Percentiles rank a stretch among this genome's conserved stretches.
Evolutionary conservation across 345 rosid genomes (phyloP).

Genomic region (Rhodamnia argentea): DNA sequence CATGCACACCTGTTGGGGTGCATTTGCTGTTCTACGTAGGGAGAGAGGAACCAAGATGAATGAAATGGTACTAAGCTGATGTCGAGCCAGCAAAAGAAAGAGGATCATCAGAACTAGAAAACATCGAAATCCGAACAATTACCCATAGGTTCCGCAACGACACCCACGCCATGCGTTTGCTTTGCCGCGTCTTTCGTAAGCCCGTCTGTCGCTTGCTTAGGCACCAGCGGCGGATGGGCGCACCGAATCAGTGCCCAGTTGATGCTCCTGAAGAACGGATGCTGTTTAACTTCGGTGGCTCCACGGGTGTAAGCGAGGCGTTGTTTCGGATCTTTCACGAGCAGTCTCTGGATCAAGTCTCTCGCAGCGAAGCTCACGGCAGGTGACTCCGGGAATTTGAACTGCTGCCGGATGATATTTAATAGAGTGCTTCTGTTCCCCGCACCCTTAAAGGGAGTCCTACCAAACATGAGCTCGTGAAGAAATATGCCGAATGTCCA

Average conservation of each 20-base stretch:
- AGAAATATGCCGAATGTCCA: slow-evolving; percentile 87
- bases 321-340: slow-evolving; percentile 77
- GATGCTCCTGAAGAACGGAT: slow-evolving; percentile 66
- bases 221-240: slow-evolving; percentile 65
- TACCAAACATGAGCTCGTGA: slow-evolving; percentile 73
- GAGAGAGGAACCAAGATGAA: neutral
- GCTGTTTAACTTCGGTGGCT: slow-evolving; percentile 76
- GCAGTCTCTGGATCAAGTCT: slow-evolving; percentile 68
- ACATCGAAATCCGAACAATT: slow-evolving; percentile 38
- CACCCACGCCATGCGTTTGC: slow-evolving; percentile 5
- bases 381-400: slow-evolving; percentile 66
- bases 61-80: neutral
- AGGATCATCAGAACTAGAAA: neutral
- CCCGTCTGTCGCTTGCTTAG: slow-evolving; percentile 16
- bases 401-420: slow-evolving; percentile 68
- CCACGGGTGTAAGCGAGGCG: slow-evolving; percentile 72
- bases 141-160: slow-evolving; percentile 46
- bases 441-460: slow-evolving; percentile 70
- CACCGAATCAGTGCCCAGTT: slow-evolving; percentile 91
- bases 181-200: slow-evolving; percentile 9
- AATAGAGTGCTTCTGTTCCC: slow-evolving; percentile 59
- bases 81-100: neutral
- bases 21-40: neutral
- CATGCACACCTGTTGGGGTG: neutral
- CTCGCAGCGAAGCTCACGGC: slow-evolving; percentile 63